Conservation (phyloP, 352 stramenopile species). For the Phytophthora vignae region DNA sequence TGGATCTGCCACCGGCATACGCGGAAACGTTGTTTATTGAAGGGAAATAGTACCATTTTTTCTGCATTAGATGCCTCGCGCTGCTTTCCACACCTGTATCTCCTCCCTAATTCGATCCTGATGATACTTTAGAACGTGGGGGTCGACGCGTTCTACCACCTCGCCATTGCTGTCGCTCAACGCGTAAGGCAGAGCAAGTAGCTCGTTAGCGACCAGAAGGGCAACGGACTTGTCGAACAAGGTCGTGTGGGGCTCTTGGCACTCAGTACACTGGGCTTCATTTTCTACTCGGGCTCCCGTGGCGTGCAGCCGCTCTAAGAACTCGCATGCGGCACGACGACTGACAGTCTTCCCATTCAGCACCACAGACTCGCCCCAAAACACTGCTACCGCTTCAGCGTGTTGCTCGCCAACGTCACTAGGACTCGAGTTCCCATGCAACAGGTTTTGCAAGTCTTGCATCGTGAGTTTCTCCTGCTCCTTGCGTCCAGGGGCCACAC, state of each 20-base stretch:
- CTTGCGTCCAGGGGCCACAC: conserved; percentile 53
- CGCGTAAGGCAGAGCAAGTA: conserved; percentile 27
- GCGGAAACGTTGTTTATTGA: neutral
- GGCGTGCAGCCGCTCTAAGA: conserved; percentile 52
- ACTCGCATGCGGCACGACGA: conserved; percentile 39
- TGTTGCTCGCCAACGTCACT: neutral
- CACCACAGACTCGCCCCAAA: conserved; percentile 57
- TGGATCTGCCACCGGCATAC: neutral
- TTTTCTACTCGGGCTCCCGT: conserved; percentile 30
- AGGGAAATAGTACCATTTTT: neutral
- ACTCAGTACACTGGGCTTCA: neutral
- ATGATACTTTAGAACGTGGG: conserved; percentile 11
- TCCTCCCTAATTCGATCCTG: conserved; percentile 21
- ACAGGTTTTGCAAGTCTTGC: conserved; percentile 53
- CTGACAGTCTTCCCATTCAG: conserved; percentile 46
- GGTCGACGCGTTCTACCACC: conserved; percentile 2
- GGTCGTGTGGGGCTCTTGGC: conserved; percentile 27
- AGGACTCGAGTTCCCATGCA: conserved; percentile 33
- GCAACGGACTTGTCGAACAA: conserved; percentile 41
- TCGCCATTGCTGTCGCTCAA: conserved; percentile 1
- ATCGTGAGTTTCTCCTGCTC: conserved; percentile 69
- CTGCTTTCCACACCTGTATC: conserved; percentile 21
- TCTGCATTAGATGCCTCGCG: neutral
- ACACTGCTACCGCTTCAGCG: conserved; percentile 18
- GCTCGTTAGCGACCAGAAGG: conserved; percentile 32